phyloP scores from a whole-genome alignment of 2,329 filamentous ascomycete species.

The Malbranchea cinnamomea region DNA sequence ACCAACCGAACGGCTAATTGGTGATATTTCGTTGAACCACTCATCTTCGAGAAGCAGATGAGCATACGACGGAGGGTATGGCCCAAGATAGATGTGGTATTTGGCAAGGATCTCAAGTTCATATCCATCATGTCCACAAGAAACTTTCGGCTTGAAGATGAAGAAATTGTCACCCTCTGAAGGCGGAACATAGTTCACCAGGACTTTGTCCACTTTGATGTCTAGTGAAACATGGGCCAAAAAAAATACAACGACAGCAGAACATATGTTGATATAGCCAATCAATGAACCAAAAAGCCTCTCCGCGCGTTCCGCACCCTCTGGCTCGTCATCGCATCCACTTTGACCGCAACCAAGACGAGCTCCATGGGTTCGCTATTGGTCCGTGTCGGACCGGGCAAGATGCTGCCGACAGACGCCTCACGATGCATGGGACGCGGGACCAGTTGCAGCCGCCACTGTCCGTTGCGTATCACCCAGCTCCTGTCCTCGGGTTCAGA shows the following conservation, averaged over 20 bases:
- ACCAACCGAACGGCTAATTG: too few relatives aligned
- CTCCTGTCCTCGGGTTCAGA: slow-evolving; percentile 26
- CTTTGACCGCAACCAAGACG: slow-evolving; percentile 57
- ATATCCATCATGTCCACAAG: slow-evolving; percentile 7
- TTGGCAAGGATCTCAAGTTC: slow-evolving; percentile 5
- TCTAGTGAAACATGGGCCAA: too few relatives aligned
- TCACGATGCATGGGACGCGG: slow-evolving; percentile 28
- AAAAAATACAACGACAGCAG: neutral
- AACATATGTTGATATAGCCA: slow-evolving; percentile 5
- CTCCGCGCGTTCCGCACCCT: slow-evolving; percentile 49
- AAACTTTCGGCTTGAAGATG: slow-evolving; percentile 5
- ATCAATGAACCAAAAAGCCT: slow-evolving; percentile 46
- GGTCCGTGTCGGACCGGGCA: slow-evolving; percentile 12
- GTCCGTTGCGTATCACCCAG: slow-evolving; percentile 53
- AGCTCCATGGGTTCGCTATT: slow-evolving; percentile 46
- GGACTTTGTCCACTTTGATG: too few relatives aligned
- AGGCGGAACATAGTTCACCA: too few relatives aligned
- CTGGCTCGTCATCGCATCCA: slow-evolving; percentile 57
- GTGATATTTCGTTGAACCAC: too few relatives aligned
- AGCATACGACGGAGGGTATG: slow-evolving; percentile 7
- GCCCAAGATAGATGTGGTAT: slow-evolving; percentile 6
- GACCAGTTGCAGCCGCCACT: slow-evolving; percentile 61
- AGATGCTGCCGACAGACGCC: too few relatives aligned
- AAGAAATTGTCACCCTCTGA: slow-evolving; percentile 11
- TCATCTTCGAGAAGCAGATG: too few relatives aligned